phyloP scores from a whole-genome alignment of 106 monocot genomes.

The Allium cepa region DNA sequence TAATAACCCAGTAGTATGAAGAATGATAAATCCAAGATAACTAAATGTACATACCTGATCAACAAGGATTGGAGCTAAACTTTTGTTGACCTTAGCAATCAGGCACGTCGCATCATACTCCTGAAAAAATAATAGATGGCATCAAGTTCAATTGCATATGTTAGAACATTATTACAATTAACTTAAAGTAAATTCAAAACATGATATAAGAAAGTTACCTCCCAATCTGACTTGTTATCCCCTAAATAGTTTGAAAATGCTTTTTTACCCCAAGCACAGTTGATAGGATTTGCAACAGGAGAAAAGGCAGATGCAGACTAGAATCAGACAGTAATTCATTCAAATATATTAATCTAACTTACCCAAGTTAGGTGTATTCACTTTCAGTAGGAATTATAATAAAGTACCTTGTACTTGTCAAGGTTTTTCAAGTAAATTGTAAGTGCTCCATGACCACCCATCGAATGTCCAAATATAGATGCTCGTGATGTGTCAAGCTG shows the following conservation, averaged over 20 bases:
- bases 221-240: slow-evolving; percentile 60
- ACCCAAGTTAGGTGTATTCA: neutral
- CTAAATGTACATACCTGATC: slow-evolving; percentile 54
- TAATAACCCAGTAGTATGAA: too few species aligned
- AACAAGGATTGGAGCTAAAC: slow-evolving; percentile 71
- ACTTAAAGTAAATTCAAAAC: neutral
- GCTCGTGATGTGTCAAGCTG: slow-evolving; percentile 67
- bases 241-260: slow-evolving; percentile 97
- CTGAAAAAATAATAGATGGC: slow-evolving; percentile 27
- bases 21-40: too few species aligned
- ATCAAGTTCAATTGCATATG: neutral
- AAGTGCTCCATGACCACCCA: slow-evolving; percentile 97
- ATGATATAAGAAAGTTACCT: slow-evolving; percentile 34
- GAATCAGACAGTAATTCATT: slow-evolving; percentile 1
- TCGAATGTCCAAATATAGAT: slow-evolving; percentile 96
- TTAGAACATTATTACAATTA: too few species aligned
- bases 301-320: slow-evolving; percentile 96
- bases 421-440: slow-evolving; percentile 85
- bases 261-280: slow-evolving; percentile 96
- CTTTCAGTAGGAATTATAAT: neutral
- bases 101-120: slow-evolving; percentile 93
- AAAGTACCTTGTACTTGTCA: slow-evolving; percentile 73
- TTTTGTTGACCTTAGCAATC: slow-evolving; percentile 41
- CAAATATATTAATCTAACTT: neutral
- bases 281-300: slow-evolving; percentile 77